Base-by-base conservation (phyloP, 192 early-diverging fungal genomes). In the Jimgerdemannia lactiflua region DNA sequence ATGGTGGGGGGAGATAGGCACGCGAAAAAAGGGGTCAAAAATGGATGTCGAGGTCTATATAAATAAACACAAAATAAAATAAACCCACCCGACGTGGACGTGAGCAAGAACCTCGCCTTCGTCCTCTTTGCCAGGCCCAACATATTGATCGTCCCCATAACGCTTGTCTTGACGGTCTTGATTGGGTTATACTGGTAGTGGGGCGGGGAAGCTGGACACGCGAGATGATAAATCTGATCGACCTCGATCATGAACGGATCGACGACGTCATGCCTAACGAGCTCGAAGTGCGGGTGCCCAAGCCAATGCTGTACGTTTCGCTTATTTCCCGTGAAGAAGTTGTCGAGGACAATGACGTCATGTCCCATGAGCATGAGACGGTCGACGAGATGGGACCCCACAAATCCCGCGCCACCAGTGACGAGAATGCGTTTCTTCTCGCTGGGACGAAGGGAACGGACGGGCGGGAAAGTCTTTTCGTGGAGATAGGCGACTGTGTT, bases 141-240 rank as follows among this genome's bases (percentile, higher is more conserved):
- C 94, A 95, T 95, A 82, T 95, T 95, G 71, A 94, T 92, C 3
- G 93, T 94, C 3, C 94, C 94, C 89, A 94, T 90, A 54, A 94
- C 89, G 69, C 86, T 88, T 3, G 94, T 95, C 79, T 95, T 95
- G 68, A 95, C 88, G 0, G 94, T 95, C 73, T 94, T 94, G 75
- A 93, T 92, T 6, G 94, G 93, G 69, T 95, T 94, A 81, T 93
- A 89, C 69, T 95, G 94, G 78, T 95, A 95, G 73, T 95, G 94
- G 18, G 93, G 93, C 41, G 94, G 94, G 1, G 93, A 94, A 3
- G 94, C 94, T 3, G 94, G 94, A 83, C 94, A 91, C 19, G 94
- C 94, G n/a, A 95, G 81, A 77, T 95, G 93, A 76, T 93, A 95
- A 70, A 95, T 93, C 78, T 93, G 90, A 73, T 94, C 92, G 4